Conservation (phyloP, 1,284 basidiomycete species). For the Sphagnurus paluster region DNA sequence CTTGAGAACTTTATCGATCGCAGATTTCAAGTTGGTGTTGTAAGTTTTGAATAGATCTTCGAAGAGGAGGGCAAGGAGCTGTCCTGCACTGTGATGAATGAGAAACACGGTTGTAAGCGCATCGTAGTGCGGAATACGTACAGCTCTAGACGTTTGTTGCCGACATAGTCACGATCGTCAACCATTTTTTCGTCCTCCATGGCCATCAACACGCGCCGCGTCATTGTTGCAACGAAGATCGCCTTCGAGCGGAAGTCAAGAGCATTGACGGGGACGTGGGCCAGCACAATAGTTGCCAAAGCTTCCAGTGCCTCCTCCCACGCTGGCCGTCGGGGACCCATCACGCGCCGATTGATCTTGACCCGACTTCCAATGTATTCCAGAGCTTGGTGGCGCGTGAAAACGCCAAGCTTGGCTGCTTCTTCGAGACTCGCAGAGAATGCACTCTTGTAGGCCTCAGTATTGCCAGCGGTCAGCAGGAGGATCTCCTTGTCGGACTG, state of each 20-base stretch:
- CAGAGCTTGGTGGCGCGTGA: conserved; percentile 91
- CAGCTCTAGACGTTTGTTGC: conserved; percentile 98
- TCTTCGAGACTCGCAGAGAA: conserved; percentile 96
- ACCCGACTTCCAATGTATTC: conserved; percentile 95
- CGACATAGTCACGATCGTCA: conserved; percentile 98
- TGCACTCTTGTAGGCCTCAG: conserved; percentile 85
- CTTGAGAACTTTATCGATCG: conserved; percentile 98
- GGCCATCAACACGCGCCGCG: conserved; percentile 92
- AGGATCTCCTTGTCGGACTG: conserved; percentile 99
- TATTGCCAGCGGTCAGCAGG: conserved; percentile 90
- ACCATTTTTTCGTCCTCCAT: conserved; percentile 97
- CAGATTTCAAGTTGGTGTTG: conserved; percentile 93
- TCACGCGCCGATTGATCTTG: conserved; percentile 81
- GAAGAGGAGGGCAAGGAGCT: conserved; percentile 92
- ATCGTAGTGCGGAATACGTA: conserved; percentile 38
- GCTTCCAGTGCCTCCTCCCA: conserved; percentile 97
- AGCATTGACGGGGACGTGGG: conserved; percentile 91
- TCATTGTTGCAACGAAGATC: conserved; percentile 98
- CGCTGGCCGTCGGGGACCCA: conserved; percentile 81
- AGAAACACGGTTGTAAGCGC: conserved; percentile 9
- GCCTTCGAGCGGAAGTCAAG: conserved; percentile 95
- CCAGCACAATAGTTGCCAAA: conserved; percentile 94
- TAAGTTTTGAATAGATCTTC: conserved; percentile 99
- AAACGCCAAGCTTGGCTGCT: conserved; percentile 86
- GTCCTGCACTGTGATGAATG: conserved; percentile 85